Percentiles rank a stretch among this genome's conserved stretches.
phyloP scores from a whole-genome alignment of 495 filamentous ascomycete species.

The Neurospora sp. region DNA sequence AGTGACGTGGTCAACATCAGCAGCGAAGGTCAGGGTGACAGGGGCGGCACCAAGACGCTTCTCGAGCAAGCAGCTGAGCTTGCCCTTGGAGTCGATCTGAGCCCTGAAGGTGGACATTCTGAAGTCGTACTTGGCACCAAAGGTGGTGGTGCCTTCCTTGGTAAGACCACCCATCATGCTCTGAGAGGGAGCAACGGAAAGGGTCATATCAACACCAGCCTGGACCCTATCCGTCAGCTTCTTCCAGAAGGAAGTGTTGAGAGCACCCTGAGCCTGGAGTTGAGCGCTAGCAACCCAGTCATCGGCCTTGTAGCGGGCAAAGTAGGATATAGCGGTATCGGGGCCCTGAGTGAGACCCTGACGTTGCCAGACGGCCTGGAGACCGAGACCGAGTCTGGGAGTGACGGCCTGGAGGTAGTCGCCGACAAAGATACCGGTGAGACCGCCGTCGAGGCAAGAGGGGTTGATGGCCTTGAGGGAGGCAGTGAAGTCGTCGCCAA shows the following conservation, averaged over 20 bases:
- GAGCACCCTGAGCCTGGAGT: conserved; percentile 67
- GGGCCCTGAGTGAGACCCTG: conserved; percentile 65
- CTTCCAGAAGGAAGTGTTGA: conserved; percentile 93
- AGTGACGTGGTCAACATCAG: conserved; percentile 93
- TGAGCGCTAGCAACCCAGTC: conserved; percentile 90
- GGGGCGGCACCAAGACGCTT: conserved; percentile 78
- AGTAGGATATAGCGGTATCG: conserved; percentile 77
- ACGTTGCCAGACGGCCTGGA: conserved; percentile 92
- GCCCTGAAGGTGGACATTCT: conserved; percentile 86
- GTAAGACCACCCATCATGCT: conserved; percentile 60
- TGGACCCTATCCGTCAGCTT: conserved; percentile 90
- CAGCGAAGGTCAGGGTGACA: conserved; percentile 85
- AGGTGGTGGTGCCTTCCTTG: conserved; percentile 79
- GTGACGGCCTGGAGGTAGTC: conserved; percentile 93
- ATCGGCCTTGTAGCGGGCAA: conserved; percentile 73
- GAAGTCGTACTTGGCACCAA: conserved; percentile 99
- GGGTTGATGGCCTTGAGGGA: conserved; percentile 89
- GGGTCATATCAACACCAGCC: conserved; percentile 88
- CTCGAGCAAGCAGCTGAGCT: conserved; percentile 85
- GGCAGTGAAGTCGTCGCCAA: conserved; percentile 82
- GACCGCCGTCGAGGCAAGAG: conserved; percentile 77
- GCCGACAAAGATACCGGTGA: conserved; percentile 91
- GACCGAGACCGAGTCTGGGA: conserved; percentile 73
- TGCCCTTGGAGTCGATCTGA: conserved; percentile 89
- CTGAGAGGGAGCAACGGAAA: conserved; percentile 62